Conservation (phyloP, 345 rosid species). For the Citrus medica region DNA sequence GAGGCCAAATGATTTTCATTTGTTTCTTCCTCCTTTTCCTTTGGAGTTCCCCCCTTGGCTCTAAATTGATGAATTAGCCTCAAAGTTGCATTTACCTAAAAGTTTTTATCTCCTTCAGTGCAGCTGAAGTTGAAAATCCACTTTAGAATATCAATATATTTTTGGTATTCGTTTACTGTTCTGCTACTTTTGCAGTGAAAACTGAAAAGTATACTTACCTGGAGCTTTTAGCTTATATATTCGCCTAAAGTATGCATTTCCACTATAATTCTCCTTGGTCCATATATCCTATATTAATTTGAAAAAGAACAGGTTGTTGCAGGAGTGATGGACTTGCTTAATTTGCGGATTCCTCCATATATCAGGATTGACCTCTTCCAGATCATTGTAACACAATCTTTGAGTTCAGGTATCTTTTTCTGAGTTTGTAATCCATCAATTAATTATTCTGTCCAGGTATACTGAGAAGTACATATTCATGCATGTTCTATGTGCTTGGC, state of each 20-base stretch:
- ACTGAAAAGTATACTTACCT: neutral
- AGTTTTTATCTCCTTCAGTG: neutral
- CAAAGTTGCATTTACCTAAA: neutral
- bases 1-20: neutral
- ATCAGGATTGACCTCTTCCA: constrained; percentile 76
- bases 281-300: constrained; percentile 19
- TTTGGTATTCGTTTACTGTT: neutral
- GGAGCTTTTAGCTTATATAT: neutral
- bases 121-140: neutral
- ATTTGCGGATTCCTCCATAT: constrained; percentile 71
- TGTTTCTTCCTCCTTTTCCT: neutral
- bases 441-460: neutral
- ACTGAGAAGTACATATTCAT: neutral
- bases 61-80: neutral
- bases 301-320: constrained; percentile 65
- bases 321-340: constrained; percentile 72
- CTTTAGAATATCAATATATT: neutral
- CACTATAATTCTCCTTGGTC: neutral
- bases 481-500: neutral
- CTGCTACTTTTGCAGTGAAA: neutral
- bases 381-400: constrained; percentile 54
- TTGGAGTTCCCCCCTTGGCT: neutral
- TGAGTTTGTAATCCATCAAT: neutral
- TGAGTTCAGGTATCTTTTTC: constrained; percentile 51
- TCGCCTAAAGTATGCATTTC: neutral